Conservation (phyloP, 352 stramenopile genomes). For the Paralagenidium karlingii region DNA sequence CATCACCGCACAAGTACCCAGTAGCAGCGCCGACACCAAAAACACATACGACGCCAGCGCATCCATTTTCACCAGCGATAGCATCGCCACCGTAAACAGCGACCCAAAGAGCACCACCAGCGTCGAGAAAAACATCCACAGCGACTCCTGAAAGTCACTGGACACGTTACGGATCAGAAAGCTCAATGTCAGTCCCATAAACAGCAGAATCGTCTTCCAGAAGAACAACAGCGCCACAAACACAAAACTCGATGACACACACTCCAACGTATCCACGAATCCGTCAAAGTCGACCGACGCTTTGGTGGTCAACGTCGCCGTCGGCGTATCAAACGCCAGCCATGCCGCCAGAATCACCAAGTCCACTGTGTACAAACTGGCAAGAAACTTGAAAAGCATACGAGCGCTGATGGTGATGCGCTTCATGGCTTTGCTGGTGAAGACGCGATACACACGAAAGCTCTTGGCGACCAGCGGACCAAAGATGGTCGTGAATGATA, state of each 20-base stretch:
- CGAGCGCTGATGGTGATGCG: conserved; percentile 16
- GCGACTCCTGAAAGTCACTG: conserved; percentile 46
- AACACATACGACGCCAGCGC: conserved; percentile 39
- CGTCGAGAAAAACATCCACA: conserved; percentile 43
- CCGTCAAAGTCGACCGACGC: conserved; percentile 17
- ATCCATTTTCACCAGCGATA: too few relatives aligned
- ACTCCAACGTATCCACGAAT: conserved; percentile 14
- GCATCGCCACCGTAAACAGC: conserved; percentile 33
- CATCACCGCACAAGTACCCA: not conserved
- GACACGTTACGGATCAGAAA: conserved; percentile 55
- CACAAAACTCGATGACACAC: conserved; percentile 29
- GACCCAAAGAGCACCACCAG: conserved; percentile 31
- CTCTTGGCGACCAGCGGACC: conserved; percentile 28
- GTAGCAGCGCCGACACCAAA: conserved; percentile 11
- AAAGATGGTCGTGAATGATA: conserved; percentile 33
- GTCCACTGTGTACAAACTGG: conserved; percentile 19
- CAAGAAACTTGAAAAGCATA: conserved; percentile 28
- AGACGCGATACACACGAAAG: conserved; percentile 40
- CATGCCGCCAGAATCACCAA: conserved; percentile 22
- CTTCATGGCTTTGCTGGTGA: conserved; percentile 29
- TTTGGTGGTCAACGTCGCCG: conserved; percentile 6
- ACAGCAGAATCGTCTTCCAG: conserved; percentile 37
- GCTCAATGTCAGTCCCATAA: conserved; percentile 25
- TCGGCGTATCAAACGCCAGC: conserved; percentile 20
- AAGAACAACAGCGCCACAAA: conserved; percentile 40